Base-by-base conservation (phyloP, 305 asterid species). In the Euphrasia arctica region DNA sequence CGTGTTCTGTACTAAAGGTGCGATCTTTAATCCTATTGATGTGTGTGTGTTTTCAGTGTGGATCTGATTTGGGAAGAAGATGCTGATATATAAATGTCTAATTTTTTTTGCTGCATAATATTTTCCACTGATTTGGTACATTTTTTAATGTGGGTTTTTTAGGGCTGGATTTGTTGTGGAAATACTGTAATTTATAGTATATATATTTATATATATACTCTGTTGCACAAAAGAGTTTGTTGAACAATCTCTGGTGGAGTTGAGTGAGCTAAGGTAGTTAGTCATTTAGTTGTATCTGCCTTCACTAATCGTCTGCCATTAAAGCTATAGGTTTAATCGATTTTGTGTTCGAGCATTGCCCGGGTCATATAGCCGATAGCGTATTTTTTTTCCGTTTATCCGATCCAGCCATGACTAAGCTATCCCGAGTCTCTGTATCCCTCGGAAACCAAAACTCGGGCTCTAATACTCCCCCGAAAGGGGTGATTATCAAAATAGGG, bases 401-500 rank as follows among this genome's bases (percentile, higher is more conserved):
- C 34, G 57, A 64, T 64, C 62, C 75, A 32, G 54, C 65, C 39
- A 71, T 77, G 76, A 72, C 87, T 50, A 83, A 81, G 77, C 79
- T 73, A 58, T 61, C 84, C 29, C 70, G 43, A 10, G 43, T 39
- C 43, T 39, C 43, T 6, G 10, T 75, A 34, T 28, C 80, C 29
- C 71, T 34, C 56, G 80, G 80, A 62, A 71, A 54, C 18, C 58
- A 70, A 66, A 72, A 58, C 62, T 62, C 66, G 58, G 67, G 48
- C 43, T 58, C 52, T 63, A 74, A 28, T 41, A 65, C 64, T 54
- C 78, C 78, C 34, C 73, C 57, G 18, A 79, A 65, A 71, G 85
- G 78, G 62, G 62, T 63, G 39, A 25, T 64, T 62, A 13, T 69
- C 63, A 60, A 59, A 51, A 66, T 65, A 31, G 78, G 75, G 65